Evolutionary conservation across 164 flowering plant species (phyloP).

Genomic region (Euptelea pleiosperma): DNA sequence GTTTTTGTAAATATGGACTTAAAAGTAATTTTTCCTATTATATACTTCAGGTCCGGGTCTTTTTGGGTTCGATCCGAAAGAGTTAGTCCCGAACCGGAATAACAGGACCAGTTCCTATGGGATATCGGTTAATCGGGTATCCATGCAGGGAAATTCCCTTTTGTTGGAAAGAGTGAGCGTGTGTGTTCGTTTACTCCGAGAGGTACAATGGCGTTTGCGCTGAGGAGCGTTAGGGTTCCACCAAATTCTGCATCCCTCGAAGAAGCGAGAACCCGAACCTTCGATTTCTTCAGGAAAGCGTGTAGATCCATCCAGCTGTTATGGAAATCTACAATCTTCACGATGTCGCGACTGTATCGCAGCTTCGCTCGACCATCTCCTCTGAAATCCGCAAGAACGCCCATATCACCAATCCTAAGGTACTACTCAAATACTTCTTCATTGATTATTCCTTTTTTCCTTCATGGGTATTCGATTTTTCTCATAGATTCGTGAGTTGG

Average conservation of each 20-base stretch:
- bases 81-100: too few relatives aligned
- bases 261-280: conserved; percentile 62
- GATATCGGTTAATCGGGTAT: too few relatives aligned
- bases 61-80: too few relatives aligned
- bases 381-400: conserved; percentile 76
- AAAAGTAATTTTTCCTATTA: too few relatives aligned
- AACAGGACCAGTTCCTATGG: too few relatives aligned
- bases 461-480: neutral
- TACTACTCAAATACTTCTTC: neutral
- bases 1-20: too few relatives aligned
- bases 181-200: too few relatives aligned
- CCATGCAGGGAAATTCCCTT: too few relatives aligned
- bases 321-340: conserved; percentile 79
- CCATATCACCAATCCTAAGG: conserved; percentile 71
- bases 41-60: too few relatives aligned
- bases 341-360: conserved; percentile 60
- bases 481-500: neutral
- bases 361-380: conserved; percentile 72
- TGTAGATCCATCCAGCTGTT: conserved; percentile 68
- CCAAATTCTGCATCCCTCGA: conserved; percentile 73
- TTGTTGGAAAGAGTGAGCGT: too few relatives aligned
- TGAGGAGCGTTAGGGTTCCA: conserved; percentile 52
- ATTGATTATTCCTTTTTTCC: neutral
- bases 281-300: conserved; percentile 73
- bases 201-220: conserved; percentile 50